Evolutionary conservation across 306 rosid species (phyloP).

Genomic region (Begonia fuchsioides): DNA sequence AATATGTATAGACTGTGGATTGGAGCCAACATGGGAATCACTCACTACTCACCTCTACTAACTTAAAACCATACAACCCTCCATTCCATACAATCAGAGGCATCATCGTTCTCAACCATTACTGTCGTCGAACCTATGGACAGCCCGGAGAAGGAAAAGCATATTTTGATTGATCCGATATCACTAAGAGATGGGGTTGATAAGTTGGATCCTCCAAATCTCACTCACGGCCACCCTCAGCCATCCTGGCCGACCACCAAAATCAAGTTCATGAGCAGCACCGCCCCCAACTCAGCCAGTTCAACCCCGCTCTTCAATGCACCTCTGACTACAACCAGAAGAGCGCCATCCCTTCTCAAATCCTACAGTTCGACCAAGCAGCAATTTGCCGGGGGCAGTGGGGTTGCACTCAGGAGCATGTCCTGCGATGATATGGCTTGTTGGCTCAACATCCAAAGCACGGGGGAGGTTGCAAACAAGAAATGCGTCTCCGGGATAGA

Average conservation of each 20-base stretch:
- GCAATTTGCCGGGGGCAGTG: slow-evolving; percentile 1
- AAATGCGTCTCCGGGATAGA: slow-evolving; percentile 25
- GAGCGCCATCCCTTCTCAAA: neutral
- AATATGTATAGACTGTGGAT: no score
- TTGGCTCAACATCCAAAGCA: slow-evolving; percentile 28
- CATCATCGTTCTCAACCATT: neutral
- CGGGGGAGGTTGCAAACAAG: no score
- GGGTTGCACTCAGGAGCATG: slow-evolving; percentile 23
- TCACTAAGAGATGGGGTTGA: slow-evolving; percentile 32
- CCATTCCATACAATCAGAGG: neutral
- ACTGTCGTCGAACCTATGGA: neutral
- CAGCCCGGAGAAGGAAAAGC: slow-evolving; percentile 41
- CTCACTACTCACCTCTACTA: no score
- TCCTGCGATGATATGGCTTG: slow-evolving; percentile 46
- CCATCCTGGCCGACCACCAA: slow-evolving; percentile 24
- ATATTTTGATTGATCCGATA: slow-evolving; percentile 62
- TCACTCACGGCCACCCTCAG: no score
- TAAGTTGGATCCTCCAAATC: neutral
- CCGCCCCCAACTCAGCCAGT: slow-evolving; percentile 52
- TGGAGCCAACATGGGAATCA: no score
- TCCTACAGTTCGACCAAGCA: neutral
- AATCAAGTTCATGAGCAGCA: slow-evolving; percentile 44
- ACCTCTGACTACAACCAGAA: slow-evolving; percentile 22
- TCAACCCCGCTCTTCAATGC: slow-evolving; percentile 37
- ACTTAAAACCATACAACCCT: neutral